Conservation (phyloP, 1,284 basidiomycete genomes). For the Takashimella koratensis region DNA sequence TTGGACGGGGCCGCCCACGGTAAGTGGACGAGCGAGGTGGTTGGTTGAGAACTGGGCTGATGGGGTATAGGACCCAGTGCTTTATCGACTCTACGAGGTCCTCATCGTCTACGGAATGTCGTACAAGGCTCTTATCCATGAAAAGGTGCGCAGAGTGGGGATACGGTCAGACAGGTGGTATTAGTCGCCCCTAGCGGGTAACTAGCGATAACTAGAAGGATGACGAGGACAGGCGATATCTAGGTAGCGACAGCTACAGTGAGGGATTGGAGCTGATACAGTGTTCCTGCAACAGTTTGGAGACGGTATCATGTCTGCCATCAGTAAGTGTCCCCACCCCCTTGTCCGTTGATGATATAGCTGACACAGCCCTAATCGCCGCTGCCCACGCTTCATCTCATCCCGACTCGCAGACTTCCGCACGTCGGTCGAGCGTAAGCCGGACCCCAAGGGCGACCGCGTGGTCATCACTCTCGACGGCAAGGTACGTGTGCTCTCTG, state of each 20-base stretch:
- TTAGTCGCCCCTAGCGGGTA: not conserved
- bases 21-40: constrained; percentile 6
- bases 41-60: not conserved
- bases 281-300: constrained; percentile 59
- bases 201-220: no score
- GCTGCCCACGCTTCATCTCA: no score
- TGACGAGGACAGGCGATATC: no score
- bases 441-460: constrained; percentile 75
- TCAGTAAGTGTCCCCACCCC: constrained; percentile 48
- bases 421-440: constrained; percentile 66
- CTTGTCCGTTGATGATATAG: not conserved
- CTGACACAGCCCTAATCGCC: not conserved
- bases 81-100: constrained; percentile 82
- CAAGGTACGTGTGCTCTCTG: constrained; percentile 47
- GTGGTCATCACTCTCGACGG: constrained; percentile 78
- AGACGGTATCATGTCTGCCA: constrained; percentile 88
- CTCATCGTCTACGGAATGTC: constrained; percentile 68
- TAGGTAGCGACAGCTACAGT: no score
- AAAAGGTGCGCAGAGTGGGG: constrained; percentile 59
- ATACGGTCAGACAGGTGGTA: not conserved
- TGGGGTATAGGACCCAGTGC: constrained; percentile 65
- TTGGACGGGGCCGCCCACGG: constrained; percentile 43
- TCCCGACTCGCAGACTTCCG: constrained; percentile 55
- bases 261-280: no score
- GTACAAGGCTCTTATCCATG: constrained; percentile 70